phyloP scores from a whole-genome alignment of 2,329 filamentous ascomycete species.

The Trichoderma citrinoviride region DNA sequence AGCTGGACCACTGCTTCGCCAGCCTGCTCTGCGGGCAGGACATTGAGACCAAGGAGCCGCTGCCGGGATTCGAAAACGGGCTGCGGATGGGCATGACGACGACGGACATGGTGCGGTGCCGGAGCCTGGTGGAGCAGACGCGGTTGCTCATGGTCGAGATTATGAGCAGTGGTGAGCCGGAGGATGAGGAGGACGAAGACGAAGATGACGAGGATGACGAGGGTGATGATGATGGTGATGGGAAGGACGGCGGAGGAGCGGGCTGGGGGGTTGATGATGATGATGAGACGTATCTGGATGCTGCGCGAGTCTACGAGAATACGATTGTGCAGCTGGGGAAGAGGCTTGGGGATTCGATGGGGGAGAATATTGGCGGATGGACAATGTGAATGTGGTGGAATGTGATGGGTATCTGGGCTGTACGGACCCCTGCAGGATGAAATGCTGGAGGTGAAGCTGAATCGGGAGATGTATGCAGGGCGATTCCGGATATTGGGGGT shows the following conservation, averaged over 20 bases:
- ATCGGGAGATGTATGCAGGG: neutral
- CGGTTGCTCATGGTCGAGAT: slow-evolving; percentile 68
- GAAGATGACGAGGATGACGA: slow-evolving; percentile 41
- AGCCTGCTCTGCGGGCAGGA: slow-evolving; percentile 69
- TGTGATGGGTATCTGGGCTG: too few species aligned
- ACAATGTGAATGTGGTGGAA: too few species aligned
- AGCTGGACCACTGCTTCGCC: slow-evolving; percentile 80
- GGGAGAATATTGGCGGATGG: slow-evolving; percentile 8
- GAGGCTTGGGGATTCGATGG: slow-evolving; percentile 51
- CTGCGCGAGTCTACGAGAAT: slow-evolving; percentile 74
- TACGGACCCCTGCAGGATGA: too few species aligned
- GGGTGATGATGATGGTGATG: slow-evolving; percentile 41
- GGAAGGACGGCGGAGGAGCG: slow-evolving; percentile 31
- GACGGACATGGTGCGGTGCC: slow-evolving; percentile 85
- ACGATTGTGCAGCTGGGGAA: slow-evolving; percentile 74
- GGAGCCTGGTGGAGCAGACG: slow-evolving; percentile 75
- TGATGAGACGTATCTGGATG: slow-evolving; percentile 60
- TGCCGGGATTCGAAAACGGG: slow-evolving; percentile 69
- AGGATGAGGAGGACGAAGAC: slow-evolving; percentile 41
- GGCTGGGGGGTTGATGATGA: slow-evolving; percentile 45
- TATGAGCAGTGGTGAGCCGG: slow-evolving; percentile 49
- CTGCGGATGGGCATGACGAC: slow-evolving; percentile 64
- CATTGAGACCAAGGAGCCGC: slow-evolving; percentile 57
- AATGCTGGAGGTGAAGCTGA: too few species aligned
- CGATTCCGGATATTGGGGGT: too few species aligned